A percentile compares a stretch with the other conserved stretches of the same genome.
Evolutionary conservation across 108 stramenopile species (phyloP).

Genomic region (Skeletonema potamos): DNA sequence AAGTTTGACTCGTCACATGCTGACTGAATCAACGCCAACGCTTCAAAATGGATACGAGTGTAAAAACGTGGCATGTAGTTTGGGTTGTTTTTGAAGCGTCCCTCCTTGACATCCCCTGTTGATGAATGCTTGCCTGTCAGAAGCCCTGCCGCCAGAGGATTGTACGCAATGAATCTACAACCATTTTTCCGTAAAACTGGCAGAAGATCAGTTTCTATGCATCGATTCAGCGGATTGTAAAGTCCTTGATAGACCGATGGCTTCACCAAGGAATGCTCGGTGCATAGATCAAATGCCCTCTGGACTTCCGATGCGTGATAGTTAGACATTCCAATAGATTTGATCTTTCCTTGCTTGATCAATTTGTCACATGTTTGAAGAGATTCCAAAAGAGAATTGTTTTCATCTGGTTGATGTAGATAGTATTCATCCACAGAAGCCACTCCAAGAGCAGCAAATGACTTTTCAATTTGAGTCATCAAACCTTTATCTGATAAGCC

Average conservation of each 20-base stretch:
- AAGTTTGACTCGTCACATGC: constrained; percentile 63
- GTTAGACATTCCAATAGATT: constrained; percentile 76
- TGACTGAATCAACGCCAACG: constrained; percentile 60
- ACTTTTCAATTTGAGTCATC: constrained; percentile 56
- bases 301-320: constrained; percentile 83
- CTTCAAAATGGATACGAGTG: constrained; percentile 76
- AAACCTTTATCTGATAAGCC: constrained; percentile 76
- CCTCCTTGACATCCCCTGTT: constrained; percentile 43
- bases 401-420: constrained; percentile 86
- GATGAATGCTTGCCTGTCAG: constrained; percentile 77
- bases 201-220: constrained; percentile 83
- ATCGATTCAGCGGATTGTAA: constrained; percentile 93
- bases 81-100: constrained; percentile 84
- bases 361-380: constrained; percentile 54
- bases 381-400: constrained; percentile 62
- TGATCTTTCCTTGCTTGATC: constrained; percentile 56
- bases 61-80: constrained; percentile 90
- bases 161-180: constrained; percentile 93
- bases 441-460: constrained; percentile 59
- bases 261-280: constrained; percentile 64
- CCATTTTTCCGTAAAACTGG: constrained; percentile 72
- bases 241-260: constrained; percentile 94
- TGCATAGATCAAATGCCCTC: constrained; percentile 75
- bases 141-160: constrained; percentile 91
- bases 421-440: constrained; percentile 68